Base-by-base conservation (phyloP, 2,329 filamentous ascomycete genomes). In the Neonectria hederae region DNA sequence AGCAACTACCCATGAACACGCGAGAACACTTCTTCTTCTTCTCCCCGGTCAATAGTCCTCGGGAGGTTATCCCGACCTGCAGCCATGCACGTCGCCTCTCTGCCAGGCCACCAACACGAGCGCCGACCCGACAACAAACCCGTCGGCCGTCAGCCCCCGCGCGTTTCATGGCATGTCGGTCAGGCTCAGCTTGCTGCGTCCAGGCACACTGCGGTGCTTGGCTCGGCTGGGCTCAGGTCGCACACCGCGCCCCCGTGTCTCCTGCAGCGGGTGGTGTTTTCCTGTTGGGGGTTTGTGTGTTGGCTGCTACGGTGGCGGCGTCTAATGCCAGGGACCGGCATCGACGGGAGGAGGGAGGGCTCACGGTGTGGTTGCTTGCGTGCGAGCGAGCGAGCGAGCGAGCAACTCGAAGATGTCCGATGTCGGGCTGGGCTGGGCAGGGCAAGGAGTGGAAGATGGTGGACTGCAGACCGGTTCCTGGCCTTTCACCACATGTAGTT, bases 131-230 rank as follows among this genome's bases (percentile, higher is more conserved):
- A 51, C 10, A 32, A 11, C 22, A 28, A 28, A 28, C 4, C 17
- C 21, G 17, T 19, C 17, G 5, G 21, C 13, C 21, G 10, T 14
- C 17, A 30, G n/a, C 14, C 46, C 43, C 48, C 48, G n/a, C 48
- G n/a, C 48, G 52, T 54, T 30, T 54, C 38, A 54, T 43, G 19
- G 11, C 21, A 21, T 54, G 35, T 40, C 24, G 5, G 51, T 10
- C 21, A 42, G 35, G 30, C 49, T 53, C 11, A 40, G 49, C 49
- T 53, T 14, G n/a, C 48, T n/a, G 48, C 19, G 48, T 51, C 48
- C 26, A 51, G 48, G 26, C n/a, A 49, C 48, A 21, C 48, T 51
- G 8, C 19, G n/a, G 7, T 30, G 28, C 35, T 8, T 35, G 48
- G 48, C 30, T 51, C 48, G 48, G 14, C n/a, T 21, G 10, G 17